Evolutionary conservation across 2,329 filamentous ascomycete genomes (phyloP).

Genomic region (Trichoderma oligosporum): DNA sequence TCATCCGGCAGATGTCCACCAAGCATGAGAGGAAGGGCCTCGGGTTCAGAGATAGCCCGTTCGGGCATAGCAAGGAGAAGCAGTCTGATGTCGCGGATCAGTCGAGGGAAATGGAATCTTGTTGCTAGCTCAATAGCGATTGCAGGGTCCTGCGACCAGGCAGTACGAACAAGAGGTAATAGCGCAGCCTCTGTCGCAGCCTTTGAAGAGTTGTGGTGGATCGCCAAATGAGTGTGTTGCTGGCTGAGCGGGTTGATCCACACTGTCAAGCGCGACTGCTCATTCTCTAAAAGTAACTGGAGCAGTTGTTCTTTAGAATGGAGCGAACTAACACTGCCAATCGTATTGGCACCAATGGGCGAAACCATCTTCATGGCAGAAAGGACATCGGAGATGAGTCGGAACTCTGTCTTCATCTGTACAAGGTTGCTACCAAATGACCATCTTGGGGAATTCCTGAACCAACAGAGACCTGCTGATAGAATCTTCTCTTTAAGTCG

Average conservation of each 20-base stretch:
- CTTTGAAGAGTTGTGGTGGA: constrained; percentile 42
- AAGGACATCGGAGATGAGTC: constrained; percentile 72
- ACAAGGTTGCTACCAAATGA: constrained; percentile 92
- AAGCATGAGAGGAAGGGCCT: constrained; percentile 78
- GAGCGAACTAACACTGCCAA: constrained; percentile 60
- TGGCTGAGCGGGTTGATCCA: constrained; percentile 83
- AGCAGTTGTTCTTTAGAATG: constrained; percentile 81
- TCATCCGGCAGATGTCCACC: constrained; percentile 73
- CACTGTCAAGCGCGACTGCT: constrained; percentile 76
- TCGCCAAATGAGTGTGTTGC: constrained; percentile 37
- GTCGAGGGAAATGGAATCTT: constrained; percentile 71
- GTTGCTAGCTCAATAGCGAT: constrained; percentile 81
- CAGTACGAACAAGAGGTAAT: constrained; percentile 66
- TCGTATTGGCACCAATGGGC: constrained; percentile 51
- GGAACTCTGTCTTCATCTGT: constrained; percentile 89
- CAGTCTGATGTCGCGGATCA: constrained; percentile 73
- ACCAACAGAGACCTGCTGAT: constrained; percentile 86
- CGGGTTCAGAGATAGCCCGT: constrained; percentile 74
- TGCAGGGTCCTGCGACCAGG: constrained; percentile 81
- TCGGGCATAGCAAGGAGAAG: constrained; percentile 79
- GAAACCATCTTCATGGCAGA: constrained; percentile 61
- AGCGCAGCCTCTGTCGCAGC: constrained; percentile 45
- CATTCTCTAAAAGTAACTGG: constrained; percentile 73
- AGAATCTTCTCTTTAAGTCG: constrained; percentile 85
- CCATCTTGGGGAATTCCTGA: constrained; percentile 77